Percentiles rank a stretch among this genome's conserved stretches.
Evolutionary conservation across 1,139 yeast species (phyloP).

Genomic region (Saccharomyces pastorianus): DNA sequence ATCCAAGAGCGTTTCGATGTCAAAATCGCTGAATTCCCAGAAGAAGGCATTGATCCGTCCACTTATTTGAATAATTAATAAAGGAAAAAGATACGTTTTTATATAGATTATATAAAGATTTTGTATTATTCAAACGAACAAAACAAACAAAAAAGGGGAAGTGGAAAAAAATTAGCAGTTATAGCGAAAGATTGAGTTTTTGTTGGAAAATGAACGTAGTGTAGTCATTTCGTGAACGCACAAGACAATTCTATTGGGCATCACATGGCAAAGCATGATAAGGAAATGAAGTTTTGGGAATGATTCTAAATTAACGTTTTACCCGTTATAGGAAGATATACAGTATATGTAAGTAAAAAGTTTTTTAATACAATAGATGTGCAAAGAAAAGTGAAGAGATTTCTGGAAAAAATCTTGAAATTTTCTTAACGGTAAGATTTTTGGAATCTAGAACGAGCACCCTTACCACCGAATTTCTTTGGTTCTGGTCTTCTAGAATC

Average conservation of each 20-base stretch:
- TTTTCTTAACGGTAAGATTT: slow-evolving; percentile 93
- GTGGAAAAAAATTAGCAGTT: slow-evolving; percentile 5
- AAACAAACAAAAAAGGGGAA: slow-evolving; percentile 4
- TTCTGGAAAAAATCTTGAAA: slow-evolving; percentile 8
- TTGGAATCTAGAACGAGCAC: slow-evolving; percentile 99
- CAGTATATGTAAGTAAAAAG: slow-evolving; percentile 26
- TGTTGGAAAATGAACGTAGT: background rate
- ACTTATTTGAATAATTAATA: slow-evolving; percentile 89
- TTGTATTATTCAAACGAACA: background rate
- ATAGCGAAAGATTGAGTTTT: background rate
- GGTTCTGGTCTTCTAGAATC: slow-evolving; percentile 99
- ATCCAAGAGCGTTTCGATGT: slow-evolving; percentile 98
- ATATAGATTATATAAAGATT: slow-evolving; percentile 1
- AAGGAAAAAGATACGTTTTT: background rate
- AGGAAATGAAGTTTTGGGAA: background rate
- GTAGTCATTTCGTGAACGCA: background rate
- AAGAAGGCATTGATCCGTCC: slow-evolving; percentile 95
- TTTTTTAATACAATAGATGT: slow-evolving; percentile 7
- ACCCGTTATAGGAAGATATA: slow-evolving; percentile 28
- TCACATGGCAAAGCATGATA: background rate
- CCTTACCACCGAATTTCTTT: slow-evolving; percentile 99
- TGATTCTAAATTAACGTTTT: slow-evolving; percentile 9
- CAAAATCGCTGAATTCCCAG: slow-evolving; percentile 90
- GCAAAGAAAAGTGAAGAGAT: slow-evolving; percentile 13
- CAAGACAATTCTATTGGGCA: background rate